phyloP scores from a whole-genome alignment of 1,284 basidiomycete species.

The Heterobasidion parviporum region DNA sequence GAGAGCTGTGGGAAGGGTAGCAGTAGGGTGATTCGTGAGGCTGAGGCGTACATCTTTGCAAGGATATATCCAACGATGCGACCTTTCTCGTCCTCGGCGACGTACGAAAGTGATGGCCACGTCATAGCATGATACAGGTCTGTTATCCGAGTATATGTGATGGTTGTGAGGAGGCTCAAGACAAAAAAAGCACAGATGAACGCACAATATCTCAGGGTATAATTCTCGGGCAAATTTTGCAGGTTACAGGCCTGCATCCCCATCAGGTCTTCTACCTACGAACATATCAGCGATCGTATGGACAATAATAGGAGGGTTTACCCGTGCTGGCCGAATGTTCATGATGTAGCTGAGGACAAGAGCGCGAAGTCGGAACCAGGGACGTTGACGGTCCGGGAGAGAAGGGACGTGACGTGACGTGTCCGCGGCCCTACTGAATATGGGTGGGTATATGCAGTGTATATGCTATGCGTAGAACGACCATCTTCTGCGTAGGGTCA shows the following conservation, averaged over 20 bases:
- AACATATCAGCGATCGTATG: background rate
- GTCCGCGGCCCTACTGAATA: too few species aligned
- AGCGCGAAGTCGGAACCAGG: too few species aligned
- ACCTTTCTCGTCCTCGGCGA: slow-evolving; percentile 86
- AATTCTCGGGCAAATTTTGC: slow-evolving; percentile 84
- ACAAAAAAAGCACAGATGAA: slow-evolving; percentile 6
- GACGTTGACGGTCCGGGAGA: too few species aligned
- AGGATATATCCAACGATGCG: slow-evolving; percentile 92
- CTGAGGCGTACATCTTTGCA: slow-evolving; percentile 73
- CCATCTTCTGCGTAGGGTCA: too few species aligned
- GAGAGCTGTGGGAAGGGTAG: too few species aligned
- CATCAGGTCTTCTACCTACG: slow-evolving; percentile 59
- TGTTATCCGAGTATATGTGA: slow-evolving; percentile 20
- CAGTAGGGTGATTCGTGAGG: background rate
- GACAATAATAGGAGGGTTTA: slow-evolving; percentile 15
- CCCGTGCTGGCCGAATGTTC: slow-evolving; percentile 52
- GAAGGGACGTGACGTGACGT: too few species aligned
- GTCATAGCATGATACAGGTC: slow-evolving; percentile 86
- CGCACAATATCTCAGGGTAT: slow-evolving; percentile 82
- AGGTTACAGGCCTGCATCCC: slow-evolving; percentile 93
- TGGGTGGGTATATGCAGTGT: too few species aligned
- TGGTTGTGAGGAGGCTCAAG: background rate
- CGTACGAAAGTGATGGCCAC: slow-evolving; percentile 93
- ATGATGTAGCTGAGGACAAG: slow-evolving; percentile 21
- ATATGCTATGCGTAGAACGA: too few species aligned